A percentile compares a stretch with the other conserved stretches of the same genome.
phyloP scores from a whole-genome alignment of 192 early-diverging fungal species.

The Tieghemiomyces parasiticus region DNA sequence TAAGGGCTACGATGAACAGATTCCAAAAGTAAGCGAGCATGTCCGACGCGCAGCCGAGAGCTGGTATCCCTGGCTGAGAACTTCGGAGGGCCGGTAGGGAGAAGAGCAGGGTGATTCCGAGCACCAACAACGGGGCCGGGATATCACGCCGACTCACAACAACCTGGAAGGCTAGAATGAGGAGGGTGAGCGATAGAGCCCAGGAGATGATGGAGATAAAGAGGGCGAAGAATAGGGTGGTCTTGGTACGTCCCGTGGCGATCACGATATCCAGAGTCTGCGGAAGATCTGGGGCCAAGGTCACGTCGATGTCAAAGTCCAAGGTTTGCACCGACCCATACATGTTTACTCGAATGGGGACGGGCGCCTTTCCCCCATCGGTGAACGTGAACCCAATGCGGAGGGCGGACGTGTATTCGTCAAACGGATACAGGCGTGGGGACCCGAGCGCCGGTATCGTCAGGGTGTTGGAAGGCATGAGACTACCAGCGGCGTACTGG shows the following conservation, averaged over 20 bases:
- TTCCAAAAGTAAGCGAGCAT: conserved; percentile 6
- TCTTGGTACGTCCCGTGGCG: not conserved
- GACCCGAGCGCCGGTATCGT: not conserved
- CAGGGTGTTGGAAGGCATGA: conserved; percentile 5
- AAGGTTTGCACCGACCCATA: conserved; percentile 10
- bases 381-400: not conserved
- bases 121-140: not conserved
- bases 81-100: conserved; percentile 1
- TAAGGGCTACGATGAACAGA: not conserved
- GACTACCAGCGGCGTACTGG: not conserved
- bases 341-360: conserved; percentile 7
- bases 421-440: conserved; percentile 9
- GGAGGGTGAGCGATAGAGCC: conserved; percentile 2
- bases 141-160: not conserved
- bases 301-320: not conserved
- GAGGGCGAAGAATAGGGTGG: conserved; percentile 9
- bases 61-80: conserved; percentile 6
- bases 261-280: not conserved
- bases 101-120: conserved; percentile 3
- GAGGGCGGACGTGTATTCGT: not conserved
- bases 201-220: conserved; percentile 5
- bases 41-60: not conserved
- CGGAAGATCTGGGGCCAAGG: not conserved
- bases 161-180: conserved; percentile 5
- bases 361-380: not conserved